Evolutionary conservation across 192 early-diverging fungal species (phyloP).

Genomic region (Coemansia sp.): DNA sequence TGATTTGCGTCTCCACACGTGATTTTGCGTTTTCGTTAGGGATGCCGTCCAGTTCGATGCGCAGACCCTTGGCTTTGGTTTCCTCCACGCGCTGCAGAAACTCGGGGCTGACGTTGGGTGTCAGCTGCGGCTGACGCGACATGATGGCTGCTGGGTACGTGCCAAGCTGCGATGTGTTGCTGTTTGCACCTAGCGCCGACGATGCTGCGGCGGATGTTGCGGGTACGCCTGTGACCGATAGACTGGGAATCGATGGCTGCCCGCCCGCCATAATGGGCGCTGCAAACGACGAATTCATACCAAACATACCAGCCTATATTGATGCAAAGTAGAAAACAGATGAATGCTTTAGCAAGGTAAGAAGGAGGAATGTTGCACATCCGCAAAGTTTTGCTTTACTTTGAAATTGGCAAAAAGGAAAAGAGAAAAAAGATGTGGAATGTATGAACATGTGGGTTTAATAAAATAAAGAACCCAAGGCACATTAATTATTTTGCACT

Average conservation of each 20-base stretch:
- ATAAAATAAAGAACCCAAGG: too few species aligned
- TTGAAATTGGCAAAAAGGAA: too few species aligned
- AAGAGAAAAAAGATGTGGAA: too few species aligned
- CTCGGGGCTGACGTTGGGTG: constrained; percentile 25
- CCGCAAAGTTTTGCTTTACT: too few species aligned
- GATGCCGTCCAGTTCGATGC: constrained; percentile 48
- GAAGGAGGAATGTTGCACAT: too few species aligned
- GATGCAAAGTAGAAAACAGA: background rate
- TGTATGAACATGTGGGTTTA: too few species aligned
- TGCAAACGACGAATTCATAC: constrained; percentile 16
- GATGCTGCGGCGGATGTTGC: background rate
- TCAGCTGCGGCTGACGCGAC: constrained; percentile 17
- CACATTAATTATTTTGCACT: too few species aligned
- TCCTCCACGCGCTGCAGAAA: constrained; percentile 37
- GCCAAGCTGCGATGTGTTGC: background rate
- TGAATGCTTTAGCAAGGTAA: too few species aligned
- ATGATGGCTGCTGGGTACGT: constrained; percentile 9
- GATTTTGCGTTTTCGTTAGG: constrained; percentile 69
- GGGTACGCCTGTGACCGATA: constrained; percentile 4
- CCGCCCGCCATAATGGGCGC: constrained; percentile 5
- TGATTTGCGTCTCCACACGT: constrained; percentile 94
- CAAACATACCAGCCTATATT: constrained; percentile 33
- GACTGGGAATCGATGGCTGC: constrained; percentile 8
- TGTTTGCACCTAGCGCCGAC: background rate
- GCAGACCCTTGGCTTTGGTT: constrained; percentile 38